Evolutionary conservation across 805 yeast genomes (phyloP).

Genomic region (Sugiyamaella valdiviana): DNA sequence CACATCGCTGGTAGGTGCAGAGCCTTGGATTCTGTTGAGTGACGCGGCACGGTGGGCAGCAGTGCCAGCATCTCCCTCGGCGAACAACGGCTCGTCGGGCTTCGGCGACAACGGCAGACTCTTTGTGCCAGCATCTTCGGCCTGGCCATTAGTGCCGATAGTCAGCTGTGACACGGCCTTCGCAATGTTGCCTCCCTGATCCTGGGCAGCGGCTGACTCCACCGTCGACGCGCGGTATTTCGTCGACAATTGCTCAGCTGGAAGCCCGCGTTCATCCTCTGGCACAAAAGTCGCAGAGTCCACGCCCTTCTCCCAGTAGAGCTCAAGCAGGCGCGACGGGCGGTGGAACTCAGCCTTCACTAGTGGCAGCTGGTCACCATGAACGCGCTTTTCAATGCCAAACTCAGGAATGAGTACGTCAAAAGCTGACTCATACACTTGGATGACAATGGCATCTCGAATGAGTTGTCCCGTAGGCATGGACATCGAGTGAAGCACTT

Average conservation of each 20-base stretch:
- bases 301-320: constrained; percentile 88
- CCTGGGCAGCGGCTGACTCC: constrained; percentile 61
- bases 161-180: constrained; percentile 12
- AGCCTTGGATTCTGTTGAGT: constrained; percentile 19
- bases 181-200: constrained; percentile 5
- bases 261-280: constrained; percentile 75
- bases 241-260: constrained; percentile 45
- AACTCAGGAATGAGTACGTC: constrained; percentile 89
- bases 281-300: constrained; percentile 90
- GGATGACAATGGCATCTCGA: constrained; percentile 79
- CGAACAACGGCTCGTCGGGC: constrained; percentile 4
- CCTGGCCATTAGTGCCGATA: constrained; percentile 4
- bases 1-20: constrained; percentile 30
- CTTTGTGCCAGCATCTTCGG: constrained; percentile 19
- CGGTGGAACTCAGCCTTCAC: constrained; percentile 89
- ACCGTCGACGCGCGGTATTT: constrained; percentile 66
- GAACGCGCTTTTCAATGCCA: constrained; percentile 93
- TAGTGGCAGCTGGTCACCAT: constrained; percentile 93
- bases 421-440: constrained; percentile 93
- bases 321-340: constrained; percentile 56
- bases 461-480: constrained; percentile 65
- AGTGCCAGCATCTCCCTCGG: constrained; percentile 2
- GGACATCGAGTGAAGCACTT: constrained; percentile 70
- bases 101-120: constrained; percentile 30
- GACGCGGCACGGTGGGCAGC: constrained; percentile 26